A percentile compares a stretch with the other conserved stretches of the same genome.
phyloP scores from a whole-genome alignment of 2,329 filamentous ascomycete genomes.

The Fusarium mexicanum region DNA sequence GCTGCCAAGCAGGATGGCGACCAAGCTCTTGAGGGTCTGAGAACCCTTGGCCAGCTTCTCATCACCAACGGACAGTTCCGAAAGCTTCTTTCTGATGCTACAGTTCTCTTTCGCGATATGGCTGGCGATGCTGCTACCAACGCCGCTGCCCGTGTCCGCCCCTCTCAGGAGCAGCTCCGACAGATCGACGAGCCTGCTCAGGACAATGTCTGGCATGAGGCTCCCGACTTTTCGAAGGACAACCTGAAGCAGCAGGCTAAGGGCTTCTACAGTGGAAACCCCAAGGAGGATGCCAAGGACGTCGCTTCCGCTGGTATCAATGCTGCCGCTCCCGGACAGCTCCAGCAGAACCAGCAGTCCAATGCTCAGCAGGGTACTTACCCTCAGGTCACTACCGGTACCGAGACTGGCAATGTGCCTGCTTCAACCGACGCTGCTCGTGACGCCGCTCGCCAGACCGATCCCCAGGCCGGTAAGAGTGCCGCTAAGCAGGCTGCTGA shows the following conservation, averaged over 20 bases:
- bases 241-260: slow-evolving; percentile 75
- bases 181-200: slow-evolving; percentile 86
- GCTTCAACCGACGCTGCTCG: slow-evolving; percentile 12
- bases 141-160: slow-evolving; percentile 78
- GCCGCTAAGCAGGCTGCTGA: slow-evolving; percentile 58
- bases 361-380: slow-evolving; percentile 2
- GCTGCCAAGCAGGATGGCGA: slow-evolving; percentile 84
- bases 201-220: slow-evolving; percentile 94
- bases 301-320: slow-evolving; percentile 66
- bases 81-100: slow-evolving; percentile 79
- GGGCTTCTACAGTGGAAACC: slow-evolving; percentile 65
- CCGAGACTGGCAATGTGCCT: not conserved
- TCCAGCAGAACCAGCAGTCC: slow-evolving; percentile 20
- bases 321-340: slow-evolving; percentile 59
- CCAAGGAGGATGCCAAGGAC: slow-evolving; percentile 68
- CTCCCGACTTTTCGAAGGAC: slow-evolving; percentile 77
- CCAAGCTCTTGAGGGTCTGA: slow-evolving; percentile 83
- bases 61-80: slow-evolving; percentile 97
- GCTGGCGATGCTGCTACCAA: slow-evolving; percentile 88
- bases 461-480: slow-evolving; percentile 50
- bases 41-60: slow-evolving; percentile 86
- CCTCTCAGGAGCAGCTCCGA: slow-evolving; percentile 77
- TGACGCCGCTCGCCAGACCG: slow-evolving; percentile 51
- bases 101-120: slow-evolving; percentile 85
- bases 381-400: slow-evolving; percentile 59